phyloP scores from a whole-genome alignment of 2,329 filamentous ascomycete genomes.

The Colletotrichum viniferum region DNA sequence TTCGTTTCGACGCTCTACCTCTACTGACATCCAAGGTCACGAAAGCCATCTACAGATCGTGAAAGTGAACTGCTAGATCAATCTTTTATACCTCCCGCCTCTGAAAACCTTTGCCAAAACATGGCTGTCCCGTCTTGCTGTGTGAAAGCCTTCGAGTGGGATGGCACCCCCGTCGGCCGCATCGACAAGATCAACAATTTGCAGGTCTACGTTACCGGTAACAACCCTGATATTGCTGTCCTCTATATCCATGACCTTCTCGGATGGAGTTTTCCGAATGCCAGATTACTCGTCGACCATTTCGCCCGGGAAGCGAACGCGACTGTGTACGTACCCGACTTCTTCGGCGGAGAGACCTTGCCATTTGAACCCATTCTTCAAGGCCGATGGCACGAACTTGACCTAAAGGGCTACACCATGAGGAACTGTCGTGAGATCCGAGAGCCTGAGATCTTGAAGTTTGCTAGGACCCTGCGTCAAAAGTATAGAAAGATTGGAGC shows the following conservation, averaged over 20 bases:
- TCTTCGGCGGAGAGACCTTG: conserved; percentile 39
- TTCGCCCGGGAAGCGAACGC: conserved; percentile 47
- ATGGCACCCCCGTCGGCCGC: conserved; percentile 38
- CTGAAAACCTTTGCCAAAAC: neutral
- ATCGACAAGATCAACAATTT: conserved; percentile 34
- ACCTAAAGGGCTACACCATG: conserved; percentile 40
- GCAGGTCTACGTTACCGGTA: conserved; percentile 40
- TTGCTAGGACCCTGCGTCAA: conserved; percentile 37
- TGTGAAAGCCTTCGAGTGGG: conserved; percentile 43
- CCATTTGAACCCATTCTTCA: conserved; percentile 30
- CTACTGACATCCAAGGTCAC: neutral
- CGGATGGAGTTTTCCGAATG: conserved; percentile 49
- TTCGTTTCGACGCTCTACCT: neutral
- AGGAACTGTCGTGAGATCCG: conserved; percentile 41
- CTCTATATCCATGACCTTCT: conserved; percentile 43
- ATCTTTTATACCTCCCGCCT: neutral
- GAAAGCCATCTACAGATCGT: neutral
- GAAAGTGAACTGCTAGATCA: neutral
- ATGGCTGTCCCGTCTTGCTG: conserved; percentile 30
- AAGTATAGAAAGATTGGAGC: conserved; percentile 42
- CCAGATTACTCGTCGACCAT: conserved; percentile 49
- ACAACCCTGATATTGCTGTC: conserved; percentile 36
- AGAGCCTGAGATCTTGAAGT: conserved; percentile 43
- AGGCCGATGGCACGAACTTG: conserved; percentile 35
- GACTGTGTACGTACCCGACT: conserved; percentile 47